phyloP scores from a whole-genome alignment of 148 eudicot genomes.

The Rhododendron griersonianum region DNA sequence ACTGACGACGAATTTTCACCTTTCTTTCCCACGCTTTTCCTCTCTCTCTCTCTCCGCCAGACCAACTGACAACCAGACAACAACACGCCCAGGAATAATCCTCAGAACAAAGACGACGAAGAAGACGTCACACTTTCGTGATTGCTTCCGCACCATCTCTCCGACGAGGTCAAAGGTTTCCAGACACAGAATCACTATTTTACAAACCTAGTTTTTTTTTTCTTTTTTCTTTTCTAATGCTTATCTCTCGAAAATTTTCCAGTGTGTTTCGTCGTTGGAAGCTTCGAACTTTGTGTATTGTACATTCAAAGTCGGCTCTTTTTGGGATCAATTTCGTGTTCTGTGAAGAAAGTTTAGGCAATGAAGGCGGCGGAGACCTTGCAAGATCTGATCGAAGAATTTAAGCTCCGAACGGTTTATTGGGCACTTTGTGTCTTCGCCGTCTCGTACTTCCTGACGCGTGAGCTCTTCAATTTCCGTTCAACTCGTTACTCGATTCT shows the following conservation, averaged over 20 bases:
- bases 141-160: background rate
- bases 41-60: background rate
- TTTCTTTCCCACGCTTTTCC: background rate
- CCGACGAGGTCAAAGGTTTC: background rate
- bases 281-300: background rate
- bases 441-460: constrained; percentile 69
- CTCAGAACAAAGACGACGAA: background rate
- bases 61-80: background rate
- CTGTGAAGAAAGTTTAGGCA: background rate
- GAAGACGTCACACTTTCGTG: background rate
- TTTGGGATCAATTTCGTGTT: background rate
- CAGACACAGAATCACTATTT: background rate
- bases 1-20: background rate
- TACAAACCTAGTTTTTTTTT: background rate
- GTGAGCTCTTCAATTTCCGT: constrained; percentile 36
- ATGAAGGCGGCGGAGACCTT: constrained; percentile 57
- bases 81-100: background rate
- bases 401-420: constrained; percentile 77
- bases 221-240: background rate
- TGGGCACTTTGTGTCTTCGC: constrained; percentile 77
- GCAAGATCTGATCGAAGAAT: constrained; percentile 87
- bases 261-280: background rate
- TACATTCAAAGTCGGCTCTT: background rate
- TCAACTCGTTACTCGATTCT: background rate
- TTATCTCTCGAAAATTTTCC: background rate